Evolutionary conservation across 192 early-diverging fungal species (phyloP).

Genomic region (Ambispora gerdemannii): DNA sequence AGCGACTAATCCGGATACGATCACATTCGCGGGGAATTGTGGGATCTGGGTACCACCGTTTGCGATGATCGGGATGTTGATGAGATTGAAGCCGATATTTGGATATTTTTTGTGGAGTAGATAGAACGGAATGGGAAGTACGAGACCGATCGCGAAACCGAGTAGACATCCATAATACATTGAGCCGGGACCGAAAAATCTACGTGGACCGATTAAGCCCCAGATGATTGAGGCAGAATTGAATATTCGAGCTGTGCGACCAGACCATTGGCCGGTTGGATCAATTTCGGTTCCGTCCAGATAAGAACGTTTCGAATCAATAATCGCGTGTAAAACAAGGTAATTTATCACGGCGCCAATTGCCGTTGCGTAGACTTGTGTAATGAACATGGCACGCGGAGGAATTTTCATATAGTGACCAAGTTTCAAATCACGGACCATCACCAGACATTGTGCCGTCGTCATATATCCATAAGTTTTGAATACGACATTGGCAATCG

Average conservation of each 20-base stretch:
- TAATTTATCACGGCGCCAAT: conserved; percentile 39
- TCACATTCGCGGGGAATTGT: neutral
- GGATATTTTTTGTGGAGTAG: conserved; percentile 40
- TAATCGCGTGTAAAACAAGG: conserved; percentile 27
- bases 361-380: conserved; percentile 54
- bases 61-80: neutral
- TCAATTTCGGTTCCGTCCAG: neutral
- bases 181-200: conserved; percentile 44
- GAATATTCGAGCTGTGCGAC: conserved; percentile 27
- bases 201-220: conserved; percentile 54
- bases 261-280: neutral
- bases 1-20: neutral
- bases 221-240: conserved; percentile 57
- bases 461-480: conserved; percentile 55
- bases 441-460: conserved; percentile 69
- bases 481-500: conserved; percentile 52
- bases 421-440: conserved; percentile 73
- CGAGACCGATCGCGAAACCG: conserved; percentile 39
- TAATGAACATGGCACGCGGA: conserved; percentile 58
- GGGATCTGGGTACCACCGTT: neutral
- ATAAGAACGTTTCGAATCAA: conserved; percentile 13
- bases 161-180: conserved; percentile 40
- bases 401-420: conserved; percentile 70
- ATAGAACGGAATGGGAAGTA: conserved; percentile 36
- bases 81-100: conserved; percentile 32